Base-by-base conservation (phyloP, 345 rosid genomes). In the Balakata baccata region DNA sequence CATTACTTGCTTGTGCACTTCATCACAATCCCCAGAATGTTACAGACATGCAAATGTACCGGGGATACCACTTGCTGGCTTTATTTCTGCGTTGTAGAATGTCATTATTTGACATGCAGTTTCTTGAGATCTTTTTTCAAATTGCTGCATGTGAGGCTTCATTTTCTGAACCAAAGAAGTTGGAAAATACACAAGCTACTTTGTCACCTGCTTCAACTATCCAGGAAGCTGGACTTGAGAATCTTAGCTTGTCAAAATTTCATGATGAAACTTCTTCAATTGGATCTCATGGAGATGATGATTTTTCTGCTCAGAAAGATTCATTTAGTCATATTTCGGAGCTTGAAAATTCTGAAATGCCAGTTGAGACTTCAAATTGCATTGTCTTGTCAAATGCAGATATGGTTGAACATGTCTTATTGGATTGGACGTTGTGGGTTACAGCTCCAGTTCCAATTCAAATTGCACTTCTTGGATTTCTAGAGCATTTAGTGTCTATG, bases 71-170 rank as follows among this genome's bases (percentile, higher is more conserved):
- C 86, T 87, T 96, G 82, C 87, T 96, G 71, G 89, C 98, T 76
- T 86, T 96, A 73, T 96, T 96, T 88, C 84, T 96, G 81, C 99
- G 86, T 65, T 91, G 88, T 65, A 88, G 90, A 78, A 91, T 96
- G 90, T 78, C 89, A 34, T 81, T 96, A 43, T 88, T 96, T 86
- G 99, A 96, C 79, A 93, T 91, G 97, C 98, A 91, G 84, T 88
- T 87, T 74, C 92, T 96, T 74, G 98, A 93, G 87, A 87, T 91
- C 62, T 96, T 96, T 84, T 96, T 96, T 76, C 97, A 90, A 80
- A 91, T 93, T 81, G 98, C 99, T 78, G 99, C 99, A 65, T 96
- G 99, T 68, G 93, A 96, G 88, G 99, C 99, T 81, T 93, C 96
- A 71, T 93, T 93, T 86, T 91, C 90, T 74, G 94, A 96, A 80